Base-by-base conservation (phyloP, 352 stramenopile species). In the Globisporangium solare region DNA sequence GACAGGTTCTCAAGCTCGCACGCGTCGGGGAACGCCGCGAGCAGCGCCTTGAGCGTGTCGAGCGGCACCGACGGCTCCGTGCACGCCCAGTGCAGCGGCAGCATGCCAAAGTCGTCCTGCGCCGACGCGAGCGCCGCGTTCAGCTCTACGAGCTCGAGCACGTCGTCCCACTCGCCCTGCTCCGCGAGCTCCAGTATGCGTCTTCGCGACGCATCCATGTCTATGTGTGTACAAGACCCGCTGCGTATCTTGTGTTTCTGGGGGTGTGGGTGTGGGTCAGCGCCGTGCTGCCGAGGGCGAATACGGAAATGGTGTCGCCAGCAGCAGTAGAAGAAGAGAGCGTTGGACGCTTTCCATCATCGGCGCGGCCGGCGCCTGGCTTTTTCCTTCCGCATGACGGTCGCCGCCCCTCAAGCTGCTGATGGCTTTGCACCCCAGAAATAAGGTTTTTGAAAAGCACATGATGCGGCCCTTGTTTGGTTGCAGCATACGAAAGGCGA, bases 11-110 rank as follows among this genome's bases (percentile, higher is more conserved):
- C 76, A 43, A 84, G 65, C 49, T 74, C 42, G 39, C 74, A 90
- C 18, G 70, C 83, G 2, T 58, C 66, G 0, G 83, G 81, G 45
- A 86, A 92, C 7, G 74, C 78, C 2, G 62, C 35, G 15, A 87
- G 51, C 40, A 93, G 52, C 24, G 64, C 24, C 39, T 73, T 61
- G 22, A 94, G 39, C 45, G 73, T 63, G 47, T 76, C 73, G 13
- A 91, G 66, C 21, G 63, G 35, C 21, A 91, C 54, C 15, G 58
- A 37, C 20, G 73, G 68, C 60, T 92, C 84, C 6, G 82, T 94
- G 54, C 78, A 92, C 35, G 73, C 80, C 84, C 84, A 94, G 66
- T 94, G 84, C 46, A 94, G 70, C 43, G 84, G 82, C 61, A 92
- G 68, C 79, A 94, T 92, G 31, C 82, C 80, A 51, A 91, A 92